Evolutionary conservation across 768 basidiomycete species (phyloP).

Genomic region (Termitomyces sp.): DNA sequence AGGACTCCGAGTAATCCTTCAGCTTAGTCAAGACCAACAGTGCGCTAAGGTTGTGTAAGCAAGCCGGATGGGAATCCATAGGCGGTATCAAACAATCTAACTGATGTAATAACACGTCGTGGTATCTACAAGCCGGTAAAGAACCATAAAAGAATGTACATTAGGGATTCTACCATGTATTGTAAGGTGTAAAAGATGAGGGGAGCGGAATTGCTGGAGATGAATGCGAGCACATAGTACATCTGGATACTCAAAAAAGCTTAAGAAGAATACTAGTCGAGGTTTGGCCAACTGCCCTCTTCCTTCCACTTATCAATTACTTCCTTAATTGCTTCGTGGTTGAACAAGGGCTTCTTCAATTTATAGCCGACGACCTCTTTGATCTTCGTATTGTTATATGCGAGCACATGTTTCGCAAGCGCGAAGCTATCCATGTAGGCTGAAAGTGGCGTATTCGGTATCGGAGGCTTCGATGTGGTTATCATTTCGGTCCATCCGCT

Average conservation of each 20-base stretch:
- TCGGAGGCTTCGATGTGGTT: constrained; percentile 60
- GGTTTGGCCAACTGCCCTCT: constrained; percentile 57
- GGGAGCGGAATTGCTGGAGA: constrained; percentile 7
- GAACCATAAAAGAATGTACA: not conserved
- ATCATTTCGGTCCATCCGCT: constrained; percentile 82
- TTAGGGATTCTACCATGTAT: constrained; percentile 1
- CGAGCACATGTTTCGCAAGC: constrained; percentile 64
- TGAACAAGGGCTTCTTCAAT: constrained; percentile 58
- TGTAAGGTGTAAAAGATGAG: not conserved
- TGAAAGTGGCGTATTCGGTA: constrained; percentile 64
- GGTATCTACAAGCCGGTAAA: not conserved
- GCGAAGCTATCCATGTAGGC: constrained; percentile 78
- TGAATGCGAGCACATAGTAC: constrained; percentile 6
- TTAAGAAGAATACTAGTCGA: constrained; percentile 17
- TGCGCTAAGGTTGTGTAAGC: not conserved
- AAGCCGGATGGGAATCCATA: not conserved
- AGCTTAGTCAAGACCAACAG: not conserved
- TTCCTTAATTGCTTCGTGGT: constrained; percentile 56
- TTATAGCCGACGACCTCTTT: constrained; percentile 69
- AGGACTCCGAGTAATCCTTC: not conserved
- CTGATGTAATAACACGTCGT: not conserved
- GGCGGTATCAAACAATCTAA: not conserved
- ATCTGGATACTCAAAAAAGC: constrained; percentile 1
- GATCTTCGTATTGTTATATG: constrained; percentile 68
- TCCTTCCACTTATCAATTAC: constrained; percentile 78